Evolutionary conservation across 495 filamentous ascomycete species (phyloP), one percentile per base, ranked within the genome.

Genomic region (Trichodelitschia bisporula): DNA sequence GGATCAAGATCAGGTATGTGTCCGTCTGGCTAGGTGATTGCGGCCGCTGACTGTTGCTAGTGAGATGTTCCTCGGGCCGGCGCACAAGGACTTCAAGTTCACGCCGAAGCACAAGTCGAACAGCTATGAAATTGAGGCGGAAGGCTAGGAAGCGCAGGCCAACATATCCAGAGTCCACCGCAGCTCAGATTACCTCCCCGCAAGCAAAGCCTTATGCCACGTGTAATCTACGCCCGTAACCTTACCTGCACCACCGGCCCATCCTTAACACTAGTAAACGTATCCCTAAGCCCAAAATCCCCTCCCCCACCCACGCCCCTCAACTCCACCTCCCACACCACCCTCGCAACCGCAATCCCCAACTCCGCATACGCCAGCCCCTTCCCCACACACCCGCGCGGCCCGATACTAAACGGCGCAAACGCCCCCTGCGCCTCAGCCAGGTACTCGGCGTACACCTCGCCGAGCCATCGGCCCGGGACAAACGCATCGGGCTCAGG

Each of bases 51-150:
- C 8, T 18, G 9, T 31, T 29, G 25, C 8, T n/a, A 90, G 80
- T 43, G 86, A 97, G 42, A 95, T 97, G 82, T 95, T 90, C 57
- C 64, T 97, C 10, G 86, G 86, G 12, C 79, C 82, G 19, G 73
- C 78, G 17, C 79, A 89, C 34, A 64, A 72, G 29, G 69, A 76
- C 45, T 97, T 95, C 62, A 69, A 72, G 34, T 97, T 95, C 53
- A 71, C 78, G 52, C 86, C 86, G n/a, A 97, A 97, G 57, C 86
- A 97, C 53, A 93, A 92, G 54, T 83, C 76, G 9, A 90, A 91
- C 46, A 62, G 67, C 34, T 90, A 71, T 40, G 68, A 69, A 40
- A 54, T 57, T 13, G 59, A 72, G 36, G 58, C 66, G 0, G 66
- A 75, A 40, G 69, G 69, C 4, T 73, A 45, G 37, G 27, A n/a